phyloP scores from a whole-genome alignment of 2,329 filamentous ascomycete species.

The Fusarium austroafricanum region DNA sequence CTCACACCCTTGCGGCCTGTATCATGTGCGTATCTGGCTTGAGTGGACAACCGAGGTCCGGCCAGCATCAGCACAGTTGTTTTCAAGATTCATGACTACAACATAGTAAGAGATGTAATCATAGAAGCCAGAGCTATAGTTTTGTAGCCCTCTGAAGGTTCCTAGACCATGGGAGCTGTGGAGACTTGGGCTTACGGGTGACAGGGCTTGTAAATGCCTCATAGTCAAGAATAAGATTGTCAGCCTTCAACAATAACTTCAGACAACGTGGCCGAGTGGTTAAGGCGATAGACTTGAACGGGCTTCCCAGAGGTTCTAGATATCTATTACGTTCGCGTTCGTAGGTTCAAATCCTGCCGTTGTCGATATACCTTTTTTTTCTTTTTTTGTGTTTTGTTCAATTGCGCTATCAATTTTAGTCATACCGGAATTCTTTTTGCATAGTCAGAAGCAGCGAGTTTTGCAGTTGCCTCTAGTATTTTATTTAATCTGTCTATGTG shows the following conservation, averaged over 20 bases:
- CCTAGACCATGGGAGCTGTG: background rate
- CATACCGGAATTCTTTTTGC: background rate
- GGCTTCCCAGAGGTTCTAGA: background rate
- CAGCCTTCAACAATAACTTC: fast-evolving
- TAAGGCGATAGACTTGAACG: constrained; percentile 22
- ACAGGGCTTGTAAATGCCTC: background rate
- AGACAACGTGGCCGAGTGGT: constrained; percentile 22
- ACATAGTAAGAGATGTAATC: background rate
- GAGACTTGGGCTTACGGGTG: background rate
- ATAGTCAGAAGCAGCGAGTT: background rate
- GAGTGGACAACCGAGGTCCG: background rate
- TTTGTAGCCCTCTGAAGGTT: background rate
- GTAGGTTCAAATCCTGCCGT: constrained; percentile 17
- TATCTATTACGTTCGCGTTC: constrained; percentile 15
- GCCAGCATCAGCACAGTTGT: background rate
- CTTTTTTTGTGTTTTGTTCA: background rate
- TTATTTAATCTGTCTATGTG: background rate
- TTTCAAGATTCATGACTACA: background rate
- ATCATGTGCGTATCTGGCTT: background rate
- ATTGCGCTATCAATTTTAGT: background rate
- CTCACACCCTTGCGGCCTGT: no score
- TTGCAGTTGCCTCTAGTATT: background rate
- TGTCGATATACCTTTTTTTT: background rate
- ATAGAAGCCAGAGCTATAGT: background rate
- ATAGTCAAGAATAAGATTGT: fast-evolving